A percentile compares a stretch with the other conserved stretches of the same genome.
These are phyloP conservation scores for Lactarius tabidus DNA, from an alignment of 768 basidiomycete species.

Conservation along the genomic window DNA sequence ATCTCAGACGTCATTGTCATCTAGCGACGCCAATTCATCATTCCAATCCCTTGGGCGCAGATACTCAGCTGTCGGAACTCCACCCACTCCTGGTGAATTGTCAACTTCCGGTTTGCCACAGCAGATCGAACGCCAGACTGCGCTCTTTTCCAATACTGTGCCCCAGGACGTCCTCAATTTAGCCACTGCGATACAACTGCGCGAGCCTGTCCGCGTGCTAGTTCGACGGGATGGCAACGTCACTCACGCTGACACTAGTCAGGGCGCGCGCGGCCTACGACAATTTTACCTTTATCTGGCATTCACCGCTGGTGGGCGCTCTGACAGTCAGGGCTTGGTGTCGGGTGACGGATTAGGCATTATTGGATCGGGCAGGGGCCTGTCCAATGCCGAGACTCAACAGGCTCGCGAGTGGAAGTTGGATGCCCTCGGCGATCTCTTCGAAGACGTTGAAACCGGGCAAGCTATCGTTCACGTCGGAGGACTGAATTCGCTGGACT, in stretches of 20 bases:
- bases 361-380: slow-evolving; percentile 87
- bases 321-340: slow-evolving; percentile 45
- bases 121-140: slow-evolving; percentile 78
- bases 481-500: slow-evolving; percentile 79
- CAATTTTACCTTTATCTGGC: slow-evolving; percentile 97
- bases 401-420: slow-evolving; percentile 94
- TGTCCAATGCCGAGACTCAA: slow-evolving; percentile 74
- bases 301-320: slow-evolving; percentile 80
- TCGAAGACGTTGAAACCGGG: slow-evolving; percentile 77
- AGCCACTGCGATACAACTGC: slow-evolving; percentile 86
- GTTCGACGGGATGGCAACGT: slow-evolving; percentile 89
- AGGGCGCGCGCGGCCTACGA: slow-evolving; percentile 78
- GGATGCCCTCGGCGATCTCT: slow-evolving; percentile 84
- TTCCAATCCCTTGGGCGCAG: slow-evolving; percentile 44
- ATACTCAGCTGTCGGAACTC: slow-evolving; percentile 51
- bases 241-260: slow-evolving; percentile 59
- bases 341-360: slow-evolving; percentile 71
- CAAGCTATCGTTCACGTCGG: slow-evolving; percentile 89
- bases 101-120: slow-evolving; percentile 33
- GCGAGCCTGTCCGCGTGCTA: slow-evolving; percentile 96
- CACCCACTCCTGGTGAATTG: slow-evolving; percentile 44
- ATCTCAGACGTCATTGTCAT: slow-evolving; percentile 22
- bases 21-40: slow-evolving; percentile 17
- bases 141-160: slow-evolving; percentile 96
- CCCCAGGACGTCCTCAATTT: slow-evolving; percentile 97